Evolutionary conservation across 306 rosid genomes (phyloP).

Genomic region (Sindora glabra): DNA sequence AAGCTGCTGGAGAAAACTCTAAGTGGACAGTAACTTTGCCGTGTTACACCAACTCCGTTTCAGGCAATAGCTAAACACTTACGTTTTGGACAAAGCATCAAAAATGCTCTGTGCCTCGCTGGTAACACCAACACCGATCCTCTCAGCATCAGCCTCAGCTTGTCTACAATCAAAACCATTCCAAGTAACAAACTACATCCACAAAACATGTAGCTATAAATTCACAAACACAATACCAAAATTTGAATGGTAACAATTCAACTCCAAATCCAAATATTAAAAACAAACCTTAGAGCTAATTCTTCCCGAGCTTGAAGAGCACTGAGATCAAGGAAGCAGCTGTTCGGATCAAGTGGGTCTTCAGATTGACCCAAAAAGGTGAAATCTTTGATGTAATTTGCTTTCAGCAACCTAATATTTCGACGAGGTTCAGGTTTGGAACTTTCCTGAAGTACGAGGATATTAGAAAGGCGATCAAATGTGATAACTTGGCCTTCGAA

Average conservation of each 20-base stretch:
- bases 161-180: constrained; percentile 39
- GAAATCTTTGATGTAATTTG: constrained; percentile 69
- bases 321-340: constrained; percentile 55
- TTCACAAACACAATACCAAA: neutral
- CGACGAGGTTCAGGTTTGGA: constrained; percentile 53
- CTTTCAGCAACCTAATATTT: constrained; percentile 64
- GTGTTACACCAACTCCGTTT: neutral
- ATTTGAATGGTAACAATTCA: neutral
- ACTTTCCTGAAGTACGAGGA: constrained; percentile 82
- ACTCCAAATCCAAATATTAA: neutral
- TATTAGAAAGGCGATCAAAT: constrained; percentile 76
- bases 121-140: constrained; percentile 93
- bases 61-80: constrained; percentile 20
- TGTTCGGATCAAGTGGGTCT: constrained; percentile 66
- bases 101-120: constrained; percentile 82
- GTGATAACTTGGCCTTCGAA: constrained; percentile 79
- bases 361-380: constrained; percentile 52
- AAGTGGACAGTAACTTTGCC: neutral
- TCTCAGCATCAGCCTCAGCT: constrained; percentile 83
- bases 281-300: constrained; percentile 55
- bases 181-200: neutral
- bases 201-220: neutral
- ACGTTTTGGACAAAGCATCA: constrained; percentile 92
- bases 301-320: constrained; percentile 71
- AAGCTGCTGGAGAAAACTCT: neutral